These are phyloP conservation scores for Termitomyces titanicus DNA, from an alignment of 768 basidiomycete species.

Conservation along the genomic window DNA sequence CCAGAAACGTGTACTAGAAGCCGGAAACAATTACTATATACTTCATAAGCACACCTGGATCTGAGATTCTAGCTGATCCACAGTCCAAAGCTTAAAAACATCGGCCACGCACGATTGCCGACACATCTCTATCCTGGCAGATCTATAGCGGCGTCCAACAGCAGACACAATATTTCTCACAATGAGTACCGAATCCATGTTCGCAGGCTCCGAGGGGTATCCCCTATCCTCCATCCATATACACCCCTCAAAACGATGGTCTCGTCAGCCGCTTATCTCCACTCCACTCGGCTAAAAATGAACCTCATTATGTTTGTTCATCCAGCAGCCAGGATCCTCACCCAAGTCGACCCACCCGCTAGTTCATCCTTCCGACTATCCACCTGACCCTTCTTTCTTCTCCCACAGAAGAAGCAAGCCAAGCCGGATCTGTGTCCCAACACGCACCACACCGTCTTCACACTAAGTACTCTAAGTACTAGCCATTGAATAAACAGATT, in stretches of 20 bases:
- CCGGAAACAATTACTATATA: background rate
- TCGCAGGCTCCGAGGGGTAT: background rate
- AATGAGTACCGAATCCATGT: background rate
- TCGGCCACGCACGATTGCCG: background rate
- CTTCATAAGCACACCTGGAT: background rate
- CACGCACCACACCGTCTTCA: background rate
- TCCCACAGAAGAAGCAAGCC: background rate
- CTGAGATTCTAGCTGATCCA: conserved; percentile 6
- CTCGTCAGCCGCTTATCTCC: conserved; percentile 3
- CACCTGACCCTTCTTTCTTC: background rate
- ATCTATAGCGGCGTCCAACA: background rate
- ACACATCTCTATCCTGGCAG: background rate
- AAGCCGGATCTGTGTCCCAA: background rate
- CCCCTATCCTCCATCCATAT: no score
- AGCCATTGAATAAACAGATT: background rate
- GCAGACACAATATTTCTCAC: background rate
- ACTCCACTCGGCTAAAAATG: background rate
- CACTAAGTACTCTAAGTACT: background rate
- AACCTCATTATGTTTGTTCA: background rate
- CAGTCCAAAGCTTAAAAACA: conserved; percentile 5
- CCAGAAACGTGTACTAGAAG: conserved; percentile 4
- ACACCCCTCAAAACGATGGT: no score
- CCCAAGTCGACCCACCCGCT: background rate
- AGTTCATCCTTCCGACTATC: background rate
- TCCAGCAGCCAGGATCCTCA: background rate